These are phyloP conservation scores for Pseudopediastrum boryanum DNA, from an alignment of 139 green algal species.

Conservation along the genomic window DNA sequence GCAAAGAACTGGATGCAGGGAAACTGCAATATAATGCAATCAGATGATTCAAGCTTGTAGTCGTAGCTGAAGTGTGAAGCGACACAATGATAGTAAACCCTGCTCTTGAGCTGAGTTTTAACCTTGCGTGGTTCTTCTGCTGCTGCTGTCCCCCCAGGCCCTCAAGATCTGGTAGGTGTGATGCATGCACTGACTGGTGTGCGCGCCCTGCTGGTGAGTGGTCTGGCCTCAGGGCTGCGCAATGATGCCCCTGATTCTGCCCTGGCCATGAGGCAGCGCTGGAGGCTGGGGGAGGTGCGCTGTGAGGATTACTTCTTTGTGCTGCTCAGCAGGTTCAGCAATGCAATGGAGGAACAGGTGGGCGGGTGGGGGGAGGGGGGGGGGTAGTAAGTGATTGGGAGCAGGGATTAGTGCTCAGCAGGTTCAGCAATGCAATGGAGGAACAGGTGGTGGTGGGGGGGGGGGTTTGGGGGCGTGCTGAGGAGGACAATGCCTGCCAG, in stretches of 20 bases:
- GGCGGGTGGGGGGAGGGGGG: background rate
- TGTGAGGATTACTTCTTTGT: constrained; percentile 96
- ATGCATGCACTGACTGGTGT: constrained; percentile 74
- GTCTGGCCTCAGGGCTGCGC: constrained; percentile 75
- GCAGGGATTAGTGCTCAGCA: no score
- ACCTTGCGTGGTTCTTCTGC: no score
- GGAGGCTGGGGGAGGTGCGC: constrained; percentile 88
- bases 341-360: constrained; percentile 71
- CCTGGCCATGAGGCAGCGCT: constrained; percentile 86
- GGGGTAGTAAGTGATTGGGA: background rate
- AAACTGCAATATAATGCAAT: no score
- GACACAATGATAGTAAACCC: no score
- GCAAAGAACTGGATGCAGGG: no score
- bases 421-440: constrained; percentile 77
- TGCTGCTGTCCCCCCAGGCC: no score
- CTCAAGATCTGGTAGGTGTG: constrained; percentile 70
- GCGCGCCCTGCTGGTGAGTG: constrained; percentile 53
- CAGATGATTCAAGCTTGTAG: no score
- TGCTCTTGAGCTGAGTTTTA: no score
- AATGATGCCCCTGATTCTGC: constrained; percentile 91
- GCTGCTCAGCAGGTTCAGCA: constrained; percentile 77
- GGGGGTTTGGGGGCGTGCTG: background rate
- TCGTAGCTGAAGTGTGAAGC: no score
- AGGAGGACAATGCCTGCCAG: no score
- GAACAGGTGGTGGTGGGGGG: constrained; percentile 45